phyloP scores from a whole-genome alignment of 352 stramenopile species.

The Phytophthora macrochlamydospora region DNA sequence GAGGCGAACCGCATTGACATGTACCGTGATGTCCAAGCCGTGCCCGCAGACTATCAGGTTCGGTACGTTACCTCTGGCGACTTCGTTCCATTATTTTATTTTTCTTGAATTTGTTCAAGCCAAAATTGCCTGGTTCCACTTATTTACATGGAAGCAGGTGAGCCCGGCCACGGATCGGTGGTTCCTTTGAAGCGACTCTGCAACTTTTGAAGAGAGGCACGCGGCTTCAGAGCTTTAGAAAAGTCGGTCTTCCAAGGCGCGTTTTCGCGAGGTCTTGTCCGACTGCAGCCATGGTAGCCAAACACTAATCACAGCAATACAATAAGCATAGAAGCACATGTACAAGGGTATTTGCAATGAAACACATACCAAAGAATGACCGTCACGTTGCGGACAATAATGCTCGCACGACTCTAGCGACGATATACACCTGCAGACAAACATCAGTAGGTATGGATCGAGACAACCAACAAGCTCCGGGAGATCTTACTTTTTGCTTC shows the following conservation, averaged over 20 bases:
- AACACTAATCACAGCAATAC: constrained; percentile 46
- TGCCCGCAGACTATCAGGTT: too few relatives aligned
- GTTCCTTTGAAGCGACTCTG: constrained; percentile 67
- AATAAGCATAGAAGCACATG: neutral
- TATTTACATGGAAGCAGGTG: constrained; percentile 21
- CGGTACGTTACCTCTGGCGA: too few relatives aligned
- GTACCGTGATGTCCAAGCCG: too few relatives aligned
- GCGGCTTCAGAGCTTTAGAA: constrained; percentile 63
- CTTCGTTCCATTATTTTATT: too few relatives aligned
- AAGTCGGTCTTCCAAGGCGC: constrained; percentile 62
- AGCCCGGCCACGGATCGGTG: constrained; percentile 60
- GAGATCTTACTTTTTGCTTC: constrained; percentile 44
- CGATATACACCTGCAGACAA: constrained; percentile 52
- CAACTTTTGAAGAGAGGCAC: constrained; percentile 71
- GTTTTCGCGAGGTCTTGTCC: constrained; percentile 67
- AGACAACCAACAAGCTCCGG: neutral
- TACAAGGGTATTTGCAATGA: neutral
- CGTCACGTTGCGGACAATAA: constrained; percentile 70
- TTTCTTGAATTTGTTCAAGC: too few relatives aligned
- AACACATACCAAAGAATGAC: constrained; percentile 65
- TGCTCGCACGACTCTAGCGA: constrained; percentile 49
- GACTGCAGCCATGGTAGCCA: constrained; percentile 64
- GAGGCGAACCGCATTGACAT: too few relatives aligned
- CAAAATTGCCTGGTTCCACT: too few relatives aligned
- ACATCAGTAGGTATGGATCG: neutral